phyloP scores from a whole-genome alignment of 2,329 filamentous ascomycete genomes.

The Penicillium sclerotiorum region DNA sequence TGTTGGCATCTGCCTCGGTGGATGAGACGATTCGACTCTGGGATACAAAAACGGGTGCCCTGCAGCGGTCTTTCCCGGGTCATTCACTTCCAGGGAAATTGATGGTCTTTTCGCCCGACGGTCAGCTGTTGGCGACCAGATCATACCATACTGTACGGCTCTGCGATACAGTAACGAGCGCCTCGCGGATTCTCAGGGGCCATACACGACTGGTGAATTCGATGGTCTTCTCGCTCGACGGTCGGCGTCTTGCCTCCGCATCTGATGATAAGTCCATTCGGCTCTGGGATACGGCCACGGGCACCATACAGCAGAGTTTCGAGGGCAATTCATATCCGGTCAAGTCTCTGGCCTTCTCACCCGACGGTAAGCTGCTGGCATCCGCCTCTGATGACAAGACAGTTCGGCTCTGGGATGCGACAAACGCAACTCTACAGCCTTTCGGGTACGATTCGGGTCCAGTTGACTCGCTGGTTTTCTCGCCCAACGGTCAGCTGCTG shows the following conservation, averaged over 20 bases:
- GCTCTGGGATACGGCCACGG: background rate
- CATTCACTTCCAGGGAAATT: background rate
- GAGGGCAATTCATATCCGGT: background rate
- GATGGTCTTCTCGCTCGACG: constrained; percentile 4
- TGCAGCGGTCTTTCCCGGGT: background rate
- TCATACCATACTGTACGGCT: background rate
- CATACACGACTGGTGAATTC: background rate
- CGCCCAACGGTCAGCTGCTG: background rate
- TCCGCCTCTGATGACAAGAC: too few species aligned
- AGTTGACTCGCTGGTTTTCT: background rate
- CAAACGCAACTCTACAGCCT: background rate
- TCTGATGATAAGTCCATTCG: background rate
- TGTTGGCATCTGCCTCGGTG: background rate
- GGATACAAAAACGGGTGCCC: background rate
- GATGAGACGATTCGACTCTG: background rate
- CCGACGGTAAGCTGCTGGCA: background rate
- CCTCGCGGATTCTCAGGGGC: background rate
- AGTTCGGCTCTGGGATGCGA: background rate
- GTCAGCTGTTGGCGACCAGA: background rate
- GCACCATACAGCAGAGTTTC: background rate
- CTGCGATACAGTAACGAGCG: background rate
- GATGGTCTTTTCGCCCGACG: background rate
- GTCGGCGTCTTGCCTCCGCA: background rate
- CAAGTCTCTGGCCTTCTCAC: background rate
- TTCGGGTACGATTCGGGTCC: background rate